Percentiles rank a stretch among this genome's conserved stretches.
phyloP scores from a whole-genome alignment of 352 stramenopile genomes.

The Phytophthora chlamydospora region DNA sequence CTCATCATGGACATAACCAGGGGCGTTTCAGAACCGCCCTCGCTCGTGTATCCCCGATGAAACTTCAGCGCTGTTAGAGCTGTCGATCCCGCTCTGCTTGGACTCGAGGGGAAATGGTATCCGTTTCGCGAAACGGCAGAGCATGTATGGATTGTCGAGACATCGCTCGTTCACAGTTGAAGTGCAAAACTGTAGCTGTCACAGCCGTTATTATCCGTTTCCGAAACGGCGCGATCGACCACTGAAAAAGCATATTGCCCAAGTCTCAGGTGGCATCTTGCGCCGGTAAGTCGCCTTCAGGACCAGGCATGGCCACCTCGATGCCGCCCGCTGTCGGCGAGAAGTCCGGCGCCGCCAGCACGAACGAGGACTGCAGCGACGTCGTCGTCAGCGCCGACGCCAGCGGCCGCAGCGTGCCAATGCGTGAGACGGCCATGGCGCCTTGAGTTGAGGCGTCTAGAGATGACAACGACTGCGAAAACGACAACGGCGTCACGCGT shows the following conservation, averaged over 20 bases:
- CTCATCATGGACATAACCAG: too few species aligned
- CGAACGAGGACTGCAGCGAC: conserved; percentile 55
- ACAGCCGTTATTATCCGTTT: conserved; percentile 12
- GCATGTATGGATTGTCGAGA: conserved; percentile 8
- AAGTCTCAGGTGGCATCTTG: conserved; percentile 4
- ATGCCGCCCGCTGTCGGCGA: not conserved
- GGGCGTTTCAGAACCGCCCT: too few species aligned
- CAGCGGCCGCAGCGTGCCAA: conserved; percentile 37
- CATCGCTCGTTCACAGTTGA: conserved; percentile 10
- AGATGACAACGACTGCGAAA: conserved; percentile 12
- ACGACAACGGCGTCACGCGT: conserved; percentile 16
- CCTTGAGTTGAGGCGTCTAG: conserved; percentile 2
- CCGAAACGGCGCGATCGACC: conserved; percentile 23
- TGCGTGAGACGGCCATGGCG: conserved; percentile 22
- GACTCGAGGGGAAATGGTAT: conserved; percentile 1
- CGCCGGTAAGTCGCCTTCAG: conserved; percentile 1
- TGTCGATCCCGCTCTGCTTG: conserved; percentile 7
- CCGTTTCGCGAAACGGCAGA: conserved; percentile 8
- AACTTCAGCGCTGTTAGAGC: too few species aligned
- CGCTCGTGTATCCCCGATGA: too few species aligned
- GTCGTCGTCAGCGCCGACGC: conserved; percentile 9
- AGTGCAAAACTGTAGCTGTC: conserved; percentile 14
- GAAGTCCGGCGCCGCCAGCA: conserved; percentile 37
- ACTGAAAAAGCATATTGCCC: conserved; percentile 12
- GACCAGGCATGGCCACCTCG: not conserved